Base-by-base conservation (phyloP, 2,329 filamentous ascomycete genomes). In the Claviceps humidiphila region DNA sequence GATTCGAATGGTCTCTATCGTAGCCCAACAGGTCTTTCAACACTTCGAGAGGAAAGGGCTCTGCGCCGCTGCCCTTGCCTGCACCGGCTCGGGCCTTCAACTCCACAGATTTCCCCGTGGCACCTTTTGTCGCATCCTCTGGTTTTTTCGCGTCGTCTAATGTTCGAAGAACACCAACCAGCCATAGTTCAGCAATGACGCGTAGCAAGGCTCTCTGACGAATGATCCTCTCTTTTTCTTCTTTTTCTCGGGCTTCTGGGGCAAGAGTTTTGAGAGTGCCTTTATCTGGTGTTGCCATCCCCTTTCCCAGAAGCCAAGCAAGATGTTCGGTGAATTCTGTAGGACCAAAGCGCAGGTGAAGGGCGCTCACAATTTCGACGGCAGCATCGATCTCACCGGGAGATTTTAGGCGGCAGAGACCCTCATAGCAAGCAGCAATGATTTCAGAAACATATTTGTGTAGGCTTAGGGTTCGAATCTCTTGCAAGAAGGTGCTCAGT, bases 371-470 rank as follows among this genome's bases (percentile, higher is more conserved):
- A 51, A 96, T 87, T 69, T 97, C 91, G 38, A 95, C 87, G 8
- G 88, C 90, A 30, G 90, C 87, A 53, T 91, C 86, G 55, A 96
- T 86, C 66, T 97, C 91, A n/a, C 84, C 87, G 1, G 89, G 86
- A 1, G 85, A 84, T 71, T 96, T 96, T 62, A 97, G 80, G 67
- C 85, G 90, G 71, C 87, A 94, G 6, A 97, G 78, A 8, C 91
- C 91, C 69, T 97, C 91, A 66, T 91, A 95, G 72, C 89, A 95
- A 55, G 91, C 91, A 22, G 90, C 90, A 61, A 96, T 89, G 59
- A 97, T 94, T 71, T 97, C 91, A 59, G 91, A 96, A 16, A 97
- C 81, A 69, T 97, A 97, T 67, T 95, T 96, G 76, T 91, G 88
- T 49, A 97, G 78, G 59, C 90, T 96, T 30, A 97, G 77, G 26